Evolutionary conservation across 441 rosid genomes (phyloP).

Genomic region (Pelargonium citronellum): DNA sequence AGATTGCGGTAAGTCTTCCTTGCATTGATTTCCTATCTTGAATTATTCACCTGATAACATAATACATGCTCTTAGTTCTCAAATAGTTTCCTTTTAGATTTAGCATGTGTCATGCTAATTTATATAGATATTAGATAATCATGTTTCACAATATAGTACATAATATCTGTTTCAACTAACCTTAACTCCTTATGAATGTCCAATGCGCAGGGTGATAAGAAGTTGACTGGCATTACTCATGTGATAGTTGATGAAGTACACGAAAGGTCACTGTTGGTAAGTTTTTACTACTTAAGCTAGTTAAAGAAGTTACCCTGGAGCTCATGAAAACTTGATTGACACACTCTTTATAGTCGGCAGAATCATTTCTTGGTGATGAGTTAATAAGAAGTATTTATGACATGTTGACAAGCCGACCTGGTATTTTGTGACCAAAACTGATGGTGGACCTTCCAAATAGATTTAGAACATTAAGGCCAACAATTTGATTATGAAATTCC

Average conservation of each 20-base stretch:
- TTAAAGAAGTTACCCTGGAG: not conserved
- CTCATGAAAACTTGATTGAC: not conserved
- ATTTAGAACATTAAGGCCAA: constrained; percentile 1
- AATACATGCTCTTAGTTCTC: not conserved
- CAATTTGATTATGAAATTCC: not conserved
- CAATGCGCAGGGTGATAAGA: constrained; percentile 62
- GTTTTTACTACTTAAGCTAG: constrained; percentile 24
- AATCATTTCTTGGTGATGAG: constrained; percentile 8
- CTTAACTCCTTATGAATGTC: constrained; percentile 10
- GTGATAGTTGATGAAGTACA: constrained; percentile 96
- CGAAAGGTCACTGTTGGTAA: constrained; percentile 86
- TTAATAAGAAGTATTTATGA: not conserved
- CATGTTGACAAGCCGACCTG: constrained; percentile 2
- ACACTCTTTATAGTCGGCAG: not conserved
- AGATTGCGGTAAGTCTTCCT: constrained; percentile 51
- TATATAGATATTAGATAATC: not conserved
- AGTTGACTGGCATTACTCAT: constrained; percentile 71
- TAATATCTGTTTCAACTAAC: not conserved
- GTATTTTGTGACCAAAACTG: not conserved
- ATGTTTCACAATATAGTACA: not conserved
- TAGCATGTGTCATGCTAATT: not conserved
- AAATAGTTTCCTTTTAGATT: not conserved
- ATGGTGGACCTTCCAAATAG: constrained; percentile 4
- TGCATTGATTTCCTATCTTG: not conserved
- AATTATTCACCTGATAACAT: not conserved